A percentile compares a stretch with the other conserved stretches of the same genome.
Evolutionary conservation across 495 filamentous ascomycete genomes (phyloP).

Genomic region (Penicillium desertorum): DNA sequence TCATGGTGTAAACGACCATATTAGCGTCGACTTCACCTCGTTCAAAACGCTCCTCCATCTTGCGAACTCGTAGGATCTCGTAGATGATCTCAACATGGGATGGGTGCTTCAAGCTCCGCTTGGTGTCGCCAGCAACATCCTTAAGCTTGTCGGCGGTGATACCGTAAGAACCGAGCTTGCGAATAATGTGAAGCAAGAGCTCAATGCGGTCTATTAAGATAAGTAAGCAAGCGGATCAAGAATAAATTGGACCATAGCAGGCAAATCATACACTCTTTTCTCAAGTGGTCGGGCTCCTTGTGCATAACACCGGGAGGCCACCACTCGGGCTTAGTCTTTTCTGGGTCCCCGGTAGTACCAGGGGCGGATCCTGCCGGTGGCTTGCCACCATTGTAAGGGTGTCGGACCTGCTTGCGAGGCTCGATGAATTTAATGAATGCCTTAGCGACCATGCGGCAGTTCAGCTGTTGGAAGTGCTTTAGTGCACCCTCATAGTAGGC

Average conservation of each 20-base stretch:
- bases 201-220: conserved; percentile 36
- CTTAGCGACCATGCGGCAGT: conserved; percentile 68
- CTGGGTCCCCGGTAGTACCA: conserved; percentile 45
- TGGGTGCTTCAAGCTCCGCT: conserved; percentile 38
- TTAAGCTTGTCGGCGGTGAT: conserved; percentile 45
- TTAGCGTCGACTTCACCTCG: conserved; percentile 49
- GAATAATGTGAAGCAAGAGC: conserved; percentile 49
- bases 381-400: conserved; percentile 63
- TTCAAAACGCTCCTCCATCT: conserved; percentile 53
- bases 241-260: not conserved
- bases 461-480: conserved; percentile 68
- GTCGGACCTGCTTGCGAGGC: conserved; percentile 73
- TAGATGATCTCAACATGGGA: conserved; percentile 46
- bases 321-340: conserved; percentile 70
- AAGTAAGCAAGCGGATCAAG: conserved; percentile 3
- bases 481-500: conserved; percentile 51
- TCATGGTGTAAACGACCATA: conserved; percentile 41
- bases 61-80: conserved; percentile 54
- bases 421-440: conserved; percentile 79
- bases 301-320: conserved; percentile 71
- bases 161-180: conserved; percentile 35
- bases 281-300: conserved; percentile 82
- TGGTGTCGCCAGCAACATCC: conserved; percentile 44
- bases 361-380: conserved; percentile 36
- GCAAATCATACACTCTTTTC: conserved; percentile 63